phyloP scores from a whole-genome alignment of 345 rosid species.

The Aethionema arabicum region DNA sequence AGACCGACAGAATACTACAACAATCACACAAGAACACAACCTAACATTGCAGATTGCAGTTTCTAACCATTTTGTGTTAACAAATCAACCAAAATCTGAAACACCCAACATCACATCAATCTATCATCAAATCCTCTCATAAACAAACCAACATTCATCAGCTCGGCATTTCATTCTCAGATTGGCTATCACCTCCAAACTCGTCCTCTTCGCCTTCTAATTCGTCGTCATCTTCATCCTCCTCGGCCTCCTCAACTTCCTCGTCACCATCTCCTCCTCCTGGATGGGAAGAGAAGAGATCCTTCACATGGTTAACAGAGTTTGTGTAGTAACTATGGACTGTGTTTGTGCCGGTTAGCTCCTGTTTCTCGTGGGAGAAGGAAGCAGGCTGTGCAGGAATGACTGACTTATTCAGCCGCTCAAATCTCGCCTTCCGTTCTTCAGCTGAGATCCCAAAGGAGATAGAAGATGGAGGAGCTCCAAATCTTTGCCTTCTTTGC shows the following conservation, averaged over 20 bases:
- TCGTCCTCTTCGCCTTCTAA: slow-evolving; percentile 35
- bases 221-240: slow-evolving; percentile 31
- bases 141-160: slow-evolving; percentile 24
- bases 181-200: slow-evolving; percentile 37
- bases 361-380: slow-evolving; percentile 22
- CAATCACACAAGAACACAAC: slow-evolving; percentile 30
- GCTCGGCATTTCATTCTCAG: slow-evolving; percentile 38
- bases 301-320: slow-evolving; percentile 30
- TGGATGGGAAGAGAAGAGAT: slow-evolving; percentile 32
- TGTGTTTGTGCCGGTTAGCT: slow-evolving; percentile 2
- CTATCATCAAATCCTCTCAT: slow-evolving; percentile 30
- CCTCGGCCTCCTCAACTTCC: slow-evolving; percentile 16
- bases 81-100: slow-evolving; percentile 35
- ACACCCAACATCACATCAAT: slow-evolving; percentile 5
- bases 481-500: slow-evolving; percentile 36
- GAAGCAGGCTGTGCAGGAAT: slow-evolving; percentile 20
- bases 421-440: slow-evolving; percentile 39
- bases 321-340: slow-evolving; percentile 36
- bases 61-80: slow-evolving; percentile 33
- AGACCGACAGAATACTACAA: slow-evolving; percentile 33
- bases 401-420: slow-evolving; percentile 38
- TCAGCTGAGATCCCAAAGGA: slow-evolving; percentile 38
- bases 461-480: slow-evolving; percentile 35
- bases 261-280: slow-evolving; percentile 7
- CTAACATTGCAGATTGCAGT: slow-evolving; percentile 17